Evolutionary conservation across 2,329 filamentous ascomycete species (phyloP).

Genomic region (Ascochyta lentis): DNA sequence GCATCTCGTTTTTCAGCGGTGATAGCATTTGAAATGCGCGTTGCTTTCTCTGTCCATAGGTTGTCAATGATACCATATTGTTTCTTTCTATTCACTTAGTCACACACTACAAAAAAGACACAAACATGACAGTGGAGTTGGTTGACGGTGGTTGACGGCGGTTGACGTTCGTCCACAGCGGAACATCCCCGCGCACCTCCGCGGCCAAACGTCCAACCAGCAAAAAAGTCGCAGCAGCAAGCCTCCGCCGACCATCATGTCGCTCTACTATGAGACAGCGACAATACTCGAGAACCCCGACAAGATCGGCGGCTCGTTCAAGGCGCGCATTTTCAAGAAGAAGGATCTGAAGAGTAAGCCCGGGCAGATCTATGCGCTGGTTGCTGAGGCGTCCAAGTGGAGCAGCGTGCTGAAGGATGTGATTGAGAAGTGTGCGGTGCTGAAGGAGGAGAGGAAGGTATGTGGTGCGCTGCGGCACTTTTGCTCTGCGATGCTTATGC

Average conservation of each 20-base stretch:
- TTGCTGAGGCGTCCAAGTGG: conserved; percentile 90
- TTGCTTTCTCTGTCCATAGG: conserved; percentile 12
- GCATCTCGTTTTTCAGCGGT: background rate
- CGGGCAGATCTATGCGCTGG: conserved; percentile 84
- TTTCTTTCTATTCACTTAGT: background rate
- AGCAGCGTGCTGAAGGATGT: conserved; percentile 84
- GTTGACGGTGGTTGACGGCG: too few relatives aligned
- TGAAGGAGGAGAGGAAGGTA: conserved; percentile 86
- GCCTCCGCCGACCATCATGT: conserved; percentile 73
- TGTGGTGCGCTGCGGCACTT: conserved; percentile 17
- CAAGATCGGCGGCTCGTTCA: conserved; percentile 80
- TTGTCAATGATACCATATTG: conserved; percentile 19
- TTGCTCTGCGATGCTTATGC: background rate
- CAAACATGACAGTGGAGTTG: too few relatives aligned
- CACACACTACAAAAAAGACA: too few relatives aligned
- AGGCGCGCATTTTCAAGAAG: conserved; percentile 80
- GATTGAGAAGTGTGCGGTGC: conserved; percentile 78
- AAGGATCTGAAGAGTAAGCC: conserved; percentile 78
- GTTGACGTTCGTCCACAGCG: background rate
- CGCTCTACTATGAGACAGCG: conserved; percentile 91
- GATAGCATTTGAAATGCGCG: conserved; percentile 5
- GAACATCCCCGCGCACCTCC: conserved; percentile 4
- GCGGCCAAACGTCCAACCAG: background rate
- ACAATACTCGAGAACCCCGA: conserved; percentile 70
- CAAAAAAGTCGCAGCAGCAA: conserved; percentile 6